These are phyloP conservation scores for Staphylotrichum tortipilum DNA, from an alignment of 495 filamentous ascomycete species.

Conservation along the genomic window DNA sequence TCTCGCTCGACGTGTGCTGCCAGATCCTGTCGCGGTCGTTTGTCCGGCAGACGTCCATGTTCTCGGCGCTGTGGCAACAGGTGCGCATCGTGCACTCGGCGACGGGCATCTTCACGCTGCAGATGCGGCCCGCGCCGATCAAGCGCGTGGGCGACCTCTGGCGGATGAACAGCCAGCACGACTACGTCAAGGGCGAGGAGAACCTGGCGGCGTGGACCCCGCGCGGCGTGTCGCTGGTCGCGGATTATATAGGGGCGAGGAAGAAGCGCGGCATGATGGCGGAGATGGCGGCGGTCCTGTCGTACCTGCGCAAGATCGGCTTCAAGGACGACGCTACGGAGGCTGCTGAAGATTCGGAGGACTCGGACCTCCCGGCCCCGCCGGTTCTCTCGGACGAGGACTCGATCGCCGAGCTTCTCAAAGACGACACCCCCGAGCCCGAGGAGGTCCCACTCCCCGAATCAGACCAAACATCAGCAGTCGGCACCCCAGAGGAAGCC, in stretches of 20 bases:
- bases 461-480: neutral
- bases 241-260: conserved; percentile 65
- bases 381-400: conserved; percentile 18
- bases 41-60: conserved; percentile 73
- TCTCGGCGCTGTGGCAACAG: conserved; percentile 78
- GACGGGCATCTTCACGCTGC: conserved; percentile 73
- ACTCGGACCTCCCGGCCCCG: conserved; percentile 14
- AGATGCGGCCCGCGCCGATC: conserved; percentile 76
- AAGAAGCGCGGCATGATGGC: conserved; percentile 60
- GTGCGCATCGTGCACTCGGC: conserved; percentile 80
- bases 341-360: conserved; percentile 11
- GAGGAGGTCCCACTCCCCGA: neutral
- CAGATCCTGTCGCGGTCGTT: conserved; percentile 81
- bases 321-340: conserved; percentile 24
- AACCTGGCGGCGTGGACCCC: conserved; percentile 74
- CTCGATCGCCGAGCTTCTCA: conserved; percentile 41
- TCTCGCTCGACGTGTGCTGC: conserved; percentile 67
- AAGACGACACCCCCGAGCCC: conserved; percentile 25
- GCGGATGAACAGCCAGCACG: conserved; percentile 90
- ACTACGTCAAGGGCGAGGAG: conserved; percentile 94
- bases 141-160: conserved; percentile 89
- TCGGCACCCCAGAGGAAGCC: neutral
- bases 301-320: conserved; percentile 50
- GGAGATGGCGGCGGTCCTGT: conserved; percentile 73
- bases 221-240: conserved; percentile 76